Conservation (phyloP, 192 early-diverging fungal genomes). For the Linderina pennispora region DNA sequence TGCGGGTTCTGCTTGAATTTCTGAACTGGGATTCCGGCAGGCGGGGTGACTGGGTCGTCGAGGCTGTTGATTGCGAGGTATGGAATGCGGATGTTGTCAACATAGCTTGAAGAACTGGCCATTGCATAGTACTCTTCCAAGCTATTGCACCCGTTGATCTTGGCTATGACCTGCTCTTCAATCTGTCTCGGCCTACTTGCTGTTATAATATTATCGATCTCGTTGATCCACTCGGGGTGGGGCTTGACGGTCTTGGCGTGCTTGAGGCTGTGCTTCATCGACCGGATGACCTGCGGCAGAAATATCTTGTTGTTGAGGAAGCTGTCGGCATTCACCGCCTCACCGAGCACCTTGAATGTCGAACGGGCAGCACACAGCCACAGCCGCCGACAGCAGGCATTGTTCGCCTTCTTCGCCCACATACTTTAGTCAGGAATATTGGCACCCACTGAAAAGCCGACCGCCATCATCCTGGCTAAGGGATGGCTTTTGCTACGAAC, state of each 20-base stretch:
- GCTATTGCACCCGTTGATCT: slow-evolving; percentile 63
- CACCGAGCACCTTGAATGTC: slow-evolving; percentile 56
- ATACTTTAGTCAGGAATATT: slow-evolving; percentile 88
- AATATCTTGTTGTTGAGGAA: slow-evolving; percentile 52
- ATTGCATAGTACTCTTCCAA: slow-evolving; percentile 71
- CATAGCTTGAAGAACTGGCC: slow-evolving; percentile 49
- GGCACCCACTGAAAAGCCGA: slow-evolving; percentile 89
- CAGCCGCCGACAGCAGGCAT: slow-evolving; percentile 63
- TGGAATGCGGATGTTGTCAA: slow-evolving; percentile 63
- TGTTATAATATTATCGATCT: slow-evolving; percentile 43
- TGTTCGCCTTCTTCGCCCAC: slow-evolving; percentile 71
- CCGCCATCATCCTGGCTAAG: slow-evolving; percentile 55
- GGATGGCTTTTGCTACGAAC: slow-evolving; percentile 45
- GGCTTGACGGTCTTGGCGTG: slow-evolving; percentile 32
- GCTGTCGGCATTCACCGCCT: slow-evolving; percentile 47
- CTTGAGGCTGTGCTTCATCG: slow-evolving; percentile 45
- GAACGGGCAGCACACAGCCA: slow-evolving; percentile 81
- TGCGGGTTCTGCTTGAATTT: slow-evolving; percentile 71
- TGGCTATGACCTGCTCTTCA: slow-evolving; percentile 66
- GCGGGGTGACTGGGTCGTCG: slow-evolving; percentile 77
- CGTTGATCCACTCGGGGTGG: slow-evolving; percentile 30
- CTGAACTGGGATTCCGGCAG: slow-evolving; percentile 61
- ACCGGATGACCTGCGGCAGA: slow-evolving; percentile 49
- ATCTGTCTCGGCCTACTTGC: slow-evolving; percentile 67
- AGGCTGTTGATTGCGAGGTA: slow-evolving; percentile 73